Percentiles rank a stretch among this genome's conserved stretches.
Conservation (phyloP, 331 rosid genomes). For the Quercus lobata region DNA sequence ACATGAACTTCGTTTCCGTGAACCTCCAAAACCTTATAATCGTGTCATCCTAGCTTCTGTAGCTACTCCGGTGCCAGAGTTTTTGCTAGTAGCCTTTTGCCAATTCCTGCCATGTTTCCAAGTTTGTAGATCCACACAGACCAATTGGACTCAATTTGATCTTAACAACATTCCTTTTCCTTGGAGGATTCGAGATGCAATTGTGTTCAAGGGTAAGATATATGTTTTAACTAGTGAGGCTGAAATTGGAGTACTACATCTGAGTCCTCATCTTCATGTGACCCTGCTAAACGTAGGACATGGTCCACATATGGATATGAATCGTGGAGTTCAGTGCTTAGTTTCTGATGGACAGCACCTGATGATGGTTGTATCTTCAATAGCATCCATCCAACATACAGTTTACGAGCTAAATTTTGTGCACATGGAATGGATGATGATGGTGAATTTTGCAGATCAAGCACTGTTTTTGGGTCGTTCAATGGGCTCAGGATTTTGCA, state of each 20-base stretch:
- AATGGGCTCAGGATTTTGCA: not conserved
- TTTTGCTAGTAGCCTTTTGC: not conserved
- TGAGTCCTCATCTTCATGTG: not conserved
- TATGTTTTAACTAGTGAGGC: not conserved
- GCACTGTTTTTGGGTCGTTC: not conserved
- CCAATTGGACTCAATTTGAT: not conserved
- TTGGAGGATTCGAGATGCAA: not conserved
- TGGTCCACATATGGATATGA: too few relatives aligned
- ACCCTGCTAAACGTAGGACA: not conserved
- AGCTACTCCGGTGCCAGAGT: not conserved
- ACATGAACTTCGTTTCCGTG: not conserved
- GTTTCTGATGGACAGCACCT: not conserved
- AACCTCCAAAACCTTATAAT: not conserved
- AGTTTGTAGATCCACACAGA: not conserved
- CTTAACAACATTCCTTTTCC: not conserved
- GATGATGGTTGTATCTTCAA: not conserved
- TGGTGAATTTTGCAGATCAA: not conserved
- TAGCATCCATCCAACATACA: not conserved
- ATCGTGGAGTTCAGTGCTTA: too few relatives aligned
- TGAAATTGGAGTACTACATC: not conserved
- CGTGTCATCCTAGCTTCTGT: not conserved
- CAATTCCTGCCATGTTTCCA: not conserved
- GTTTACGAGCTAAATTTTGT: not conserved
- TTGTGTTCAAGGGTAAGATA: not conserved
- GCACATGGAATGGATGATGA: not conserved